phyloP scores from a whole-genome alignment of 768 basidiomycete genomes.

The Coprinopsis sp. region DNA sequence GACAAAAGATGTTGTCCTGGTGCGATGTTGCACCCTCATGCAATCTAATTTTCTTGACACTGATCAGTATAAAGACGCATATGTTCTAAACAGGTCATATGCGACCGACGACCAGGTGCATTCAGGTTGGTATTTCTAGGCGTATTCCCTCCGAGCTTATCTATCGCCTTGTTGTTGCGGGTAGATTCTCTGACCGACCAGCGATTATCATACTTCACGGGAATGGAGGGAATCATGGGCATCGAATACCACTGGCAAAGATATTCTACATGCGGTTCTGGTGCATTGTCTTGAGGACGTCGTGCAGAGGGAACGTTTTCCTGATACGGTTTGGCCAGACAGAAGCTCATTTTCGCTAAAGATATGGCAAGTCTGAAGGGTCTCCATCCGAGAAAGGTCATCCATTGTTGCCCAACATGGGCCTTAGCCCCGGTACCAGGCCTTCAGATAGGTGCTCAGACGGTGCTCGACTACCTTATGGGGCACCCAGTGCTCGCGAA shows the following conservation, averaged over 20 bases:
- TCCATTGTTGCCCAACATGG: constrained; percentile 7
- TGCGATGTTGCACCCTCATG: constrained; percentile 74
- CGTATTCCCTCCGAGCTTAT: neutral
- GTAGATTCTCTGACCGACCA: constrained; percentile 58
- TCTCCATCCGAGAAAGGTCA: constrained; percentile 79
- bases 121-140: constrained; percentile 1
- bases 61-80: constrained; percentile 30
- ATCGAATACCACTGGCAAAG: constrained; percentile 82
- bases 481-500: constrained; percentile 57
- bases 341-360: constrained; percentile 26
- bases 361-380: constrained; percentile 88
- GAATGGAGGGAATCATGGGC: constrained; percentile 82
- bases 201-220: constrained; percentile 95
- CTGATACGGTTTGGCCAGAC: neutral
- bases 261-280: constrained; percentile 79
- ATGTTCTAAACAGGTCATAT: constrained; percentile 31
- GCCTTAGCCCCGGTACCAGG: constrained; percentile 37
- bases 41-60: constrained; percentile 49
- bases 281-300: constrained; percentile 92
- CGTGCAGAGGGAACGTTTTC: constrained; percentile 78
- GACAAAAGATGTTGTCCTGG: constrained; percentile 65
- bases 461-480: constrained; percentile 69
- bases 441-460: constrained; percentile 80
- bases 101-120: constrained; percentile 59
- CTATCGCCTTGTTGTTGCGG: neutral